phyloP scores from a whole-genome alignment of 1,139 yeast species.

The Taphrina wiesneri region DNA sequence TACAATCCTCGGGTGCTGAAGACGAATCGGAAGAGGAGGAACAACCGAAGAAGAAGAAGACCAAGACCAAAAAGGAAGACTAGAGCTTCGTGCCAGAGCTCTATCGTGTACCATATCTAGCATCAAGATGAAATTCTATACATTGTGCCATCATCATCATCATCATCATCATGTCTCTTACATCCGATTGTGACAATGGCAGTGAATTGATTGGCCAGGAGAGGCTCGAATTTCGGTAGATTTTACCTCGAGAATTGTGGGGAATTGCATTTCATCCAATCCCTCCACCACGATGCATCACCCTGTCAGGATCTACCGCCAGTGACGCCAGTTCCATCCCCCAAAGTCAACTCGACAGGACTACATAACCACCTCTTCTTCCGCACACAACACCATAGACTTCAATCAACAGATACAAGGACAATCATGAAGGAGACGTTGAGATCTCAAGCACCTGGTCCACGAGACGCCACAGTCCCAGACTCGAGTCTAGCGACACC shows the following conservation, averaged over 20 bases:
- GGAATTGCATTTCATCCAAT: neutral
- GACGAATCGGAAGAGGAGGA: conserved; percentile 11
- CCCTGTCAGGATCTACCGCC: too few species aligned
- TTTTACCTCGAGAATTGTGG: neutral
- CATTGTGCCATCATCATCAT: too few species aligned
- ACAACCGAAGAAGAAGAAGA: conserved; percentile 12
- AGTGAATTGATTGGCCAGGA: neutral
- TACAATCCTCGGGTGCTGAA: conserved; percentile 38
- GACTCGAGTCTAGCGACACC: neutral
- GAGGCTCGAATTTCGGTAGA: neutral
- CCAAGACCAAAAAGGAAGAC: neutral
- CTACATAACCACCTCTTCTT: too few species aligned
- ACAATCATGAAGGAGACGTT: conserved; percentile 11
- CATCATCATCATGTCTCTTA: too few species aligned
- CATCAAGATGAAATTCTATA: neutral
- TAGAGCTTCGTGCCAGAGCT: neutral
- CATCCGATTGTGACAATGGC: too few species aligned
- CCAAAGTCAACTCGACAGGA: neutral
- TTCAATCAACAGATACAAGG: neutral
- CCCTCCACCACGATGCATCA: conserved; percentile 4
- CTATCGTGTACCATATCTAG: neutral
- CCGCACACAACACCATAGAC: neutral
- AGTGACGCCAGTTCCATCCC: neutral
- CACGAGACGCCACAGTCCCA: neutral
- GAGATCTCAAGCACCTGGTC: conserved; percentile 1